Evolutionary conservation across 1,139 yeast species (phyloP).

Genomic region (Kodamaea sp.): DNA sequence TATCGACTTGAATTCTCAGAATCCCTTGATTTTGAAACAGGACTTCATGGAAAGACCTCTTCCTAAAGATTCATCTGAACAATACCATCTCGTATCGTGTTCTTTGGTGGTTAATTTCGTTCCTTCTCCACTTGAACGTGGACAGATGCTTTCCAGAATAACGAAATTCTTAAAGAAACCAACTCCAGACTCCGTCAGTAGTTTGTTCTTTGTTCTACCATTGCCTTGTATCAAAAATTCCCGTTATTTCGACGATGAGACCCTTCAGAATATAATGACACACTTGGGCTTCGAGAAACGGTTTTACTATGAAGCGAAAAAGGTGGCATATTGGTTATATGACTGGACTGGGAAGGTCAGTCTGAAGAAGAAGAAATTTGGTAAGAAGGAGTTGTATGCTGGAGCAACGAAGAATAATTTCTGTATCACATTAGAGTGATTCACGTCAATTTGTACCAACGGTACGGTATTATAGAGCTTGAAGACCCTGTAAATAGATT

Average conservation of each 20-base stretch:
- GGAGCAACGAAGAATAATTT: slow-evolving; percentile 68
- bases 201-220: slow-evolving; percentile 80
- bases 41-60: slow-evolving; percentile 81
- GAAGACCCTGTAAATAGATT: too few species aligned
- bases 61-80: slow-evolving; percentile 46
- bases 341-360: slow-evolving; percentile 42
- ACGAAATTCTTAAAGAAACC: slow-evolving; percentile 53
- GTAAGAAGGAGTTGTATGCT: slow-evolving; percentile 50
- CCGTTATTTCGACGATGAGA: slow-evolving; percentile 61
- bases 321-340: slow-evolving; percentile 78
- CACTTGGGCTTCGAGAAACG: slow-evolving; percentile 57
- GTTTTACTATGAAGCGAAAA: slow-evolving; percentile 60
- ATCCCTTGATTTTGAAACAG: slow-evolving; percentile 67
- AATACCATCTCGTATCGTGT: slow-evolving; percentile 71
- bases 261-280: slow-evolving; percentile 49
- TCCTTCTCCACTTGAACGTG: slow-evolving; percentile 68
- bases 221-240: slow-evolving; percentile 84
- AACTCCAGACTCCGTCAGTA: slow-evolving; percentile 20
- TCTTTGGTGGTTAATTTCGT: slow-evolving; percentile 89
- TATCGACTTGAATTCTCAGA: slow-evolving; percentile 83
- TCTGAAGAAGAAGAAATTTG: slow-evolving; percentile 14
- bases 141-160: slow-evolving; percentile 71
- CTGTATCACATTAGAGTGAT: slow-evolving; percentile 41
- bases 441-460: too few species aligned
- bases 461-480: too few species aligned